phyloP scores from a whole-genome alignment of 177 flowering plant species.

The Vitis hybrid region DNA sequence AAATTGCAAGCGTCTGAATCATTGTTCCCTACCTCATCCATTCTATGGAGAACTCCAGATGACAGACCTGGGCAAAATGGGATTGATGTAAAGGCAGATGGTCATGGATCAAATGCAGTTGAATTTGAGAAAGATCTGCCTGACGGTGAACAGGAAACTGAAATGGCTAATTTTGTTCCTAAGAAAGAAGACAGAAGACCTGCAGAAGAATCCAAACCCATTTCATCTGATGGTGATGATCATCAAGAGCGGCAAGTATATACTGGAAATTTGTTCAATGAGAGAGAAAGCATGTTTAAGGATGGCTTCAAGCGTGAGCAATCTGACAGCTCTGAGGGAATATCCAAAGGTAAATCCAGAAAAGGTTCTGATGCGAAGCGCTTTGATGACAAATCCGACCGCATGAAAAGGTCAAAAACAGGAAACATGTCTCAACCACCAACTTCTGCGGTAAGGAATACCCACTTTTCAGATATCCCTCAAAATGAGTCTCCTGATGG shows the following conservation, averaged over 20 bases:
- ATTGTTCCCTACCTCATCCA: constrained; percentile 26
- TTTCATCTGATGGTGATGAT: constrained; percentile 31
- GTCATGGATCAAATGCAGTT: constrained; percentile 32
- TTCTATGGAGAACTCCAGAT: constrained; percentile 31
- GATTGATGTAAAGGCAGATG: constrained; percentile 36
- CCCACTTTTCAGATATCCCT: constrained; percentile 23
- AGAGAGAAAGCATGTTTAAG: constrained; percentile 24
- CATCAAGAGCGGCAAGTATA: constrained; percentile 31
- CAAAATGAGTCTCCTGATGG: constrained; percentile 36
- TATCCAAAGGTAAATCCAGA: constrained; percentile 45
- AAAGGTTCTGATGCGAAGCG: constrained; percentile 39
- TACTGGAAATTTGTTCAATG: constrained; percentile 34
- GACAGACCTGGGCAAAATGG: constrained; percentile 31
- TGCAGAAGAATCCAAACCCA: constrained; percentile 25
- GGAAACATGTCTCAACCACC: constrained; percentile 37
- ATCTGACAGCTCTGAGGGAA: constrained; percentile 36
- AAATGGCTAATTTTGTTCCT: constrained; percentile 28
- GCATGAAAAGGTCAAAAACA: constrained; percentile 42
- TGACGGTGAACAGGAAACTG: constrained; percentile 37
- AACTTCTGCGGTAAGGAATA: constrained; percentile 27
- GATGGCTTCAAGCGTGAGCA: constrained; percentile 35
- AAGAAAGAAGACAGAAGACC: constrained; percentile 29
- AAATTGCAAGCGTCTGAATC: constrained; percentile 34
- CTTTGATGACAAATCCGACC: constrained; percentile 44
- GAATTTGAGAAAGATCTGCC: constrained; percentile 40